These are phyloP conservation scores for Thielaviopsis punctulata DNA, from an alignment of 2,329 filamentous ascomycete genomes.

Conservation along the genomic window DNA sequence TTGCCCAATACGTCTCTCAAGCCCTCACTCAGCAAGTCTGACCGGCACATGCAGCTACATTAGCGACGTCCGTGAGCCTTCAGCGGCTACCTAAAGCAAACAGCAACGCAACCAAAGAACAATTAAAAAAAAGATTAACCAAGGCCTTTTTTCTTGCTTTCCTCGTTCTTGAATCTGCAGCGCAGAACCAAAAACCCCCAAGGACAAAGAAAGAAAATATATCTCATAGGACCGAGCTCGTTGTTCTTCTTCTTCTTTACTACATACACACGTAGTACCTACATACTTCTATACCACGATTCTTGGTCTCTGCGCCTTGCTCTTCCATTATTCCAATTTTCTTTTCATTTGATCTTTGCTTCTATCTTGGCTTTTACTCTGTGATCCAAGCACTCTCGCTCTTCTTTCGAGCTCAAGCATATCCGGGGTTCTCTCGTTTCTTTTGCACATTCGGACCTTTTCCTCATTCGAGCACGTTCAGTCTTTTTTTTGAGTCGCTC, in stretches of 20 bases:
- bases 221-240: not conserved
- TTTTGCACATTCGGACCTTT: too few relatives aligned
- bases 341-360: not conserved
- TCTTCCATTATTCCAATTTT: not conserved
- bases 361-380: not conserved
- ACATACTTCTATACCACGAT: not conserved
- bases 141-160: constrained; percentile 4
- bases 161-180: constrained; percentile 7
- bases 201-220: not conserved
- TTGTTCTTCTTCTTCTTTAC: not conserved
- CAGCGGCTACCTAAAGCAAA: constrained; percentile 6
- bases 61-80: not conserved
- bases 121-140: constrained; percentile 21
- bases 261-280: not conserved
- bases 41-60: not conserved
- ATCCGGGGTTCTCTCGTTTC: too few relatives aligned
- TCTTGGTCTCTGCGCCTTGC: not conserved
- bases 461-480: not conserved
- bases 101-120: too few relatives aligned
- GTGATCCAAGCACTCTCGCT: not conserved
- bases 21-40: not conserved
- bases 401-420: not conserved
- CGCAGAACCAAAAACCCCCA: not conserved
- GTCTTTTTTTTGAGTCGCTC: not conserved
- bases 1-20: not conserved